Evolutionary conservation across 2,329 filamentous ascomycete genomes (phyloP), one percentile per base, ranked within the genome.

Genomic region (Penicillium fuscoglaucum): DNA sequence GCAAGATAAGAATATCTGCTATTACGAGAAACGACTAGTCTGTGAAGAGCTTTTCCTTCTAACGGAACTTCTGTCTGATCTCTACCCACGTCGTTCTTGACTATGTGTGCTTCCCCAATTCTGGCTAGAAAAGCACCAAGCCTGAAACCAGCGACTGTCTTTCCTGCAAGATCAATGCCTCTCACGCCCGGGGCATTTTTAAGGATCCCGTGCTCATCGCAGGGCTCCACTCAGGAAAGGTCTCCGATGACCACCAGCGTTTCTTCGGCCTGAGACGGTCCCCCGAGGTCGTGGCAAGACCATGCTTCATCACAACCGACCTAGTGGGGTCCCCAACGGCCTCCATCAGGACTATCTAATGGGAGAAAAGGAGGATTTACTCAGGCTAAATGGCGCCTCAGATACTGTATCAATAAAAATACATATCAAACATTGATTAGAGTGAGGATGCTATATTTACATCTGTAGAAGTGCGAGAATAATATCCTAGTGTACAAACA

Each of bases 361-460:
- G 19, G 21, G 8, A 28, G 21, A 24, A 33, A 10, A 37, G 7
- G 28, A 21, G 6, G 17, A 35, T 35, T 7, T 5, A 37, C 12
- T 37, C 9, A 31, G 12, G n/a, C 21, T 9, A 10, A 24, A 28
- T 15, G 12, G 17, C 12, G 46, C 31, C 29, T 45, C 24, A 21
- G 24, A 21, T 45, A 24, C 33, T 26, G 19, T 31, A 39, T 40
- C n/a, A 37, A 51, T 37, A 9, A 26, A 26, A 47, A 44, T 31
- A 45, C 33, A 21, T 28, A 39, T 43, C 39, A 24, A 45, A 26
- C 12, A 26, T 39, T 37, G 13, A 54, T 49, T 35, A 50, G 69
- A 70, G 66, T 63, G 69, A 71, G 66, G 68, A 66, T 64, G 63
- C 55, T 64, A 48, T 61, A 65, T 61, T 60, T 60, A 60, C 60